Evolutionary conservation across 2,329 filamentous ascomycete genomes (phyloP).

Genomic region (Aspergillus floridensis): DNA sequence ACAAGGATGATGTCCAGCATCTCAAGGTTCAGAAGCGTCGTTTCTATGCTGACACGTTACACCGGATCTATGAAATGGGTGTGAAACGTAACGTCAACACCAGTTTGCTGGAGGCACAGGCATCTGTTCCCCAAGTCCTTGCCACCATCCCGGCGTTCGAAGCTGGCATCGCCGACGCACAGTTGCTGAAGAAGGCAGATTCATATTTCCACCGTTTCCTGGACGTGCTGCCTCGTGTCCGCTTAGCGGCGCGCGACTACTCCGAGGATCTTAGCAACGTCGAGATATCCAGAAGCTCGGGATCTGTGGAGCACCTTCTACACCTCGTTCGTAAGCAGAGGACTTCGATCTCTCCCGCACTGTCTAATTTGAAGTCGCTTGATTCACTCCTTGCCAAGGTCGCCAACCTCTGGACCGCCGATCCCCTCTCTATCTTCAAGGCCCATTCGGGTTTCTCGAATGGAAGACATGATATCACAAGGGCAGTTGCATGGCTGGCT

Average conservation of each 20-base stretch:
- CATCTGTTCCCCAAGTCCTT: conserved; percentile 67
- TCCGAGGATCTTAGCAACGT: conserved; percentile 80
- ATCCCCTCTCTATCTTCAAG: conserved; percentile 25
- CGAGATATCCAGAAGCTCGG: conserved; percentile 74
- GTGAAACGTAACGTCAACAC: conserved; percentile 78
- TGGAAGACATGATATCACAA: conserved; percentile 26
- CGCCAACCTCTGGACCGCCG: conserved; percentile 32
- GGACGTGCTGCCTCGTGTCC: conserved; percentile 67
- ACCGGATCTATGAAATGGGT: conserved; percentile 82
- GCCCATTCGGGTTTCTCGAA: conserved; percentile 14
- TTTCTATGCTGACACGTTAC: conserved; percentile 84
- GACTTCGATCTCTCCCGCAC: conserved; percentile 32
- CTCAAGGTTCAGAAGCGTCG: conserved; percentile 88
- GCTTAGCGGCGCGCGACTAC: conserved; percentile 68
- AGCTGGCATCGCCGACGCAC: conserved; percentile 20
- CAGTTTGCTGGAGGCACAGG: conserved; percentile 70
- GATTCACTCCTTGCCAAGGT: conserved; percentile 32
- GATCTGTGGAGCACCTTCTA: conserved; percentile 83
- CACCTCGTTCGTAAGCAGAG: conserved; percentile 47
- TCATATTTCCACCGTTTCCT: conserved; percentile 77
- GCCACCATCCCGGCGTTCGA: conserved; percentile 51
- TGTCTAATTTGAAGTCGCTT: conserved; percentile 31
- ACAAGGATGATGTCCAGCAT: conserved; percentile 78
- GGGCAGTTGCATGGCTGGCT: conserved; percentile 59
- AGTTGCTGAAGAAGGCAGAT: conserved; percentile 51